Conservation (phyloP, 495 filamentous ascomycete genomes). For the Talaromyces adpressus region DNA sequence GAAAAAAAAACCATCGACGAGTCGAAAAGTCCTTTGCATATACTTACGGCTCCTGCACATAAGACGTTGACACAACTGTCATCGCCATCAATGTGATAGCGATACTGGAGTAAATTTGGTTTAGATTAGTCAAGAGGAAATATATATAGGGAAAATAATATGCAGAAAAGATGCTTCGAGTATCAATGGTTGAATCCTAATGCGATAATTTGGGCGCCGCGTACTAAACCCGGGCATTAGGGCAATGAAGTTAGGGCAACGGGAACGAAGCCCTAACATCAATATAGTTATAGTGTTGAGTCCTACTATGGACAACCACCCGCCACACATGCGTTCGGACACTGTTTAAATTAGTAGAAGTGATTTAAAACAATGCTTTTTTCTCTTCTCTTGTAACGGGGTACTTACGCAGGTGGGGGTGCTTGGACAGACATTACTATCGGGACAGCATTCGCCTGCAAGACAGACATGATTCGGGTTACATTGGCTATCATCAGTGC, state of each 20-base stretch:
- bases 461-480: neutral
- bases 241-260: neutral
- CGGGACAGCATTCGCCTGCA: neutral
- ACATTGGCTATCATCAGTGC: neutral
- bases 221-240: neutral
- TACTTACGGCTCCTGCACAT: no score
- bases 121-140: no score
- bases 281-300: neutral
- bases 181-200: no score
- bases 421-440: neutral
- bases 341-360: neutral
- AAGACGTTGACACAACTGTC: no score
- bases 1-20: no score
- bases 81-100: no score
- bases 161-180: no score
- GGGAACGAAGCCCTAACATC: neutral
- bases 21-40: no score
- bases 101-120: no score
- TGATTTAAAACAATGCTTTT: neutral
- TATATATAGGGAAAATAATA: no score
- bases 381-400: neutral
- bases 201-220: no score
- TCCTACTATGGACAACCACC: neutral
- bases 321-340: neutral
- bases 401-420: neutral